Evolutionary conservation across 2,329 filamentous ascomycete genomes (phyloP).

Genomic region (Aspergillus clavatus): DNA sequence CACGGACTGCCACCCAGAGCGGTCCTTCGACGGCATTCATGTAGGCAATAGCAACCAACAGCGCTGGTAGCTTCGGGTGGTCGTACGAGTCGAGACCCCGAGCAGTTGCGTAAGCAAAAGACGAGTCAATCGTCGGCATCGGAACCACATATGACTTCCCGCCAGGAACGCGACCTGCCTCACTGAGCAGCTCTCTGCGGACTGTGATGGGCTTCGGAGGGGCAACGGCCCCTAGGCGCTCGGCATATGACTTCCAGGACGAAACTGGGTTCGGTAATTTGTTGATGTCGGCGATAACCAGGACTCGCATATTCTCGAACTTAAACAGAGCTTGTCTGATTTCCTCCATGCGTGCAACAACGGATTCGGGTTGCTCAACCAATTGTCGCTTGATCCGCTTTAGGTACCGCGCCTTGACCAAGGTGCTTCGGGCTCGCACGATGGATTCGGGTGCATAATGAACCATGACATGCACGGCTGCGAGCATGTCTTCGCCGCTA

Average conservation of each 20-base stretch:
- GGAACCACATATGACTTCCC: constrained; percentile 74
- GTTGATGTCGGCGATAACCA: constrained; percentile 75
- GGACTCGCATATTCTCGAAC: constrained; percentile 77
- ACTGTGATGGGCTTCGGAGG: constrained; percentile 66
- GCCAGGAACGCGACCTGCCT: constrained; percentile 70
- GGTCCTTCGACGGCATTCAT: constrained; percentile 91
- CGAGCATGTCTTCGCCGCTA: constrained; percentile 62
- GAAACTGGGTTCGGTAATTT: constrained; percentile 71
- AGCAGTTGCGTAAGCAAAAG: constrained; percentile 72
- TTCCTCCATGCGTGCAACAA: constrained; percentile 71
- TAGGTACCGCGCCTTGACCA: constrained; percentile 83
- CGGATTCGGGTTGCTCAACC: constrained; percentile 66
- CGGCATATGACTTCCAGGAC: constrained; percentile 66
- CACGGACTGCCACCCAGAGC: constrained; percentile 87
- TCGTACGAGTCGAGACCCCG: constrained; percentile 69
- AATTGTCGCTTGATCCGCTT: constrained; percentile 79
- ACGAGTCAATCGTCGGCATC: constrained; percentile 89
- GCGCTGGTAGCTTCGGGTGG: constrained; percentile 72
- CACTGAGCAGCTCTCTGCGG: constrained; percentile 65
- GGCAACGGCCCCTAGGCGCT: constrained; percentile 48
- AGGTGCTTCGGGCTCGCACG: constrained; percentile 69
- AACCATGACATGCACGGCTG: constrained; percentile 65
- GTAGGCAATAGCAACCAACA: constrained; percentile 85
- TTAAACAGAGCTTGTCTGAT: constrained; percentile 72
- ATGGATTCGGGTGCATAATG: constrained; percentile 75